Conservation (phyloP, 331 rosid genomes). For the Malus hybrid region DNA sequence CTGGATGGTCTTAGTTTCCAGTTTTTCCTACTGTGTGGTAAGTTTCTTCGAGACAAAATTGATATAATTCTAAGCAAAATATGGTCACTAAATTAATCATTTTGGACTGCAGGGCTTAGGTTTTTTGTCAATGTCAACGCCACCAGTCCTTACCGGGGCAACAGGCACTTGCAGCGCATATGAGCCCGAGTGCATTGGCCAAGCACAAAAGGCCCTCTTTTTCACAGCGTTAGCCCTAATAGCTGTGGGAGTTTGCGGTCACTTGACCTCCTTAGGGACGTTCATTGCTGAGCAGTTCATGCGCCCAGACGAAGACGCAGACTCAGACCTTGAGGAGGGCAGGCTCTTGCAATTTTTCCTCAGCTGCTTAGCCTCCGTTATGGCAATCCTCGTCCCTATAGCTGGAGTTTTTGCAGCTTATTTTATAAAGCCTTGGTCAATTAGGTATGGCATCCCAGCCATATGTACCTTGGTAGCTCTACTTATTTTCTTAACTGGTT, state of each 20-base stretch:
- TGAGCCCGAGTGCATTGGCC: conserved; percentile 10
- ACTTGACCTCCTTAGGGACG: not conserved
- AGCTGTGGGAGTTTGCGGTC: conserved; percentile 21
- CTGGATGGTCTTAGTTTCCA: conserved; percentile 10
- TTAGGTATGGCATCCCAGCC: conserved; percentile 16
- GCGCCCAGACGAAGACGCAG: not conserved
- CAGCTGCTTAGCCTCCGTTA: not conserved
- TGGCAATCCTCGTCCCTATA: not conserved
- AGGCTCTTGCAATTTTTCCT: not conserved
- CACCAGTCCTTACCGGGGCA: conserved; percentile 3
- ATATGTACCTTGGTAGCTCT: conserved; percentile 9
- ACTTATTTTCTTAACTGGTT: conserved; percentile 11
- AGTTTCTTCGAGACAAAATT: not conserved
- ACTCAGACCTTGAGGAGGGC: not conserved
- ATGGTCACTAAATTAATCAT: not conserved
- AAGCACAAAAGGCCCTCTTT: conserved; percentile 5
- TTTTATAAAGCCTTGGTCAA: conserved; percentile 17
- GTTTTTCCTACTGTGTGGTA: conserved; percentile 5
- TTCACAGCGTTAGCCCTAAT: conserved; percentile 3
- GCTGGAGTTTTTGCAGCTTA: not conserved
- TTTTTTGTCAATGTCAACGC: conserved; percentile 21
- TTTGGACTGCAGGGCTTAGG: conserved; percentile 10
- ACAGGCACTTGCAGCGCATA: conserved; percentile 10
- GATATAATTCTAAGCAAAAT: not conserved
- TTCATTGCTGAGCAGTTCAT: not conserved